Evolutionary conservation across 306 rosid genomes (phyloP).

Genomic region (Inga laurina): DNA sequence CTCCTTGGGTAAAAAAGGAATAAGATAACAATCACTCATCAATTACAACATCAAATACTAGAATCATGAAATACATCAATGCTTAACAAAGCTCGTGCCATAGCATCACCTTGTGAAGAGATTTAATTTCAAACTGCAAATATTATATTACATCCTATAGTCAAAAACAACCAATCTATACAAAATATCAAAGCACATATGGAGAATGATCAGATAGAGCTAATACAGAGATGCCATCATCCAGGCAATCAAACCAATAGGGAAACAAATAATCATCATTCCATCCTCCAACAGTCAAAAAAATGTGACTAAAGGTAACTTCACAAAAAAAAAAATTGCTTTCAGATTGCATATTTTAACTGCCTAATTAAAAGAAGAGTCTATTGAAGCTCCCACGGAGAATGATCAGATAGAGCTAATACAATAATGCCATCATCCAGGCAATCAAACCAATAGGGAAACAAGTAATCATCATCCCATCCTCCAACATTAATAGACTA

Average conservation of each 20-base stretch:
- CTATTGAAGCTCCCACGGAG: not conserved
- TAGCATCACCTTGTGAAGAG: not conserved
- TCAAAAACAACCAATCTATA: not conserved
- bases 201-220: conserved; percentile 49
- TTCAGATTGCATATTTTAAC: not conserved
- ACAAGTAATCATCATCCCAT: conserved; percentile 27
- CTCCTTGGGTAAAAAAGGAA: not conserved
- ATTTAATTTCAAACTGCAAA: not conserved
- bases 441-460: conserved; percentile 53
- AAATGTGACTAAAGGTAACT: not conserved
- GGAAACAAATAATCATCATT: conserved; percentile 35
- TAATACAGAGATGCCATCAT: conserved; percentile 32
- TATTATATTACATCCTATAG: not conserved
- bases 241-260: conserved; percentile 48
- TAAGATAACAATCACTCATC: not conserved
- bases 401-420: conserved; percentile 37
- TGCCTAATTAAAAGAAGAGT: not conserved
- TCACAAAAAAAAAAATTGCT: not conserved
- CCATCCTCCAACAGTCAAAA: not conserved
- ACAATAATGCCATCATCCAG: conserved; percentile 43
- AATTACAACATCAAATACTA: not conserved
- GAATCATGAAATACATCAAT: not conserved
- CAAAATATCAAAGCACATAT: not conserved
- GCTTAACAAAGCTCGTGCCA: not conserved
- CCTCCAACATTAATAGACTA: conserved; percentile 18